phyloP scores from a whole-genome alignment of 495 filamentous ascomycete genomes.

The Tuber aestivum region DNA sequence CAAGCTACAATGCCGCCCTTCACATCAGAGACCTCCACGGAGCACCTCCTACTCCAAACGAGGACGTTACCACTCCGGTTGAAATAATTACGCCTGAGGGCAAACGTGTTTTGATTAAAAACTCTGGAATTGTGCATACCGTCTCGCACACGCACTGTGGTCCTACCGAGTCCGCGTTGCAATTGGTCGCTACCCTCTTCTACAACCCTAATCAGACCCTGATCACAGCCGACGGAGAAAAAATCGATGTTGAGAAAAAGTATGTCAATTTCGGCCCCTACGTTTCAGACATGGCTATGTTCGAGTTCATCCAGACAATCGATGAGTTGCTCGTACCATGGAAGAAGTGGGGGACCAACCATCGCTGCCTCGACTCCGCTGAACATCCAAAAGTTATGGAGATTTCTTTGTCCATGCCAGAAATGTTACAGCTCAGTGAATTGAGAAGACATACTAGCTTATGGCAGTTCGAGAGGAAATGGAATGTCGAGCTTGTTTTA shows the following conservation, averaged over 20 bases:
- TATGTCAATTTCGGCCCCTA: conserved; percentile 60
- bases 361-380: conserved; percentile 62
- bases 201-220: conserved; percentile 53
- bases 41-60: background rate
- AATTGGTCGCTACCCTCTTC: conserved; percentile 62
- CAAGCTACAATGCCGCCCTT: conserved; percentile 11
- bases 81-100: conserved; percentile 44
- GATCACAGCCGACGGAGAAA: conserved; percentile 50
- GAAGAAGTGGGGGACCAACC: conserved; percentile 51
- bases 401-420: conserved; percentile 60
- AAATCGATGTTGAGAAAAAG: conserved; percentile 45
- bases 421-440: conserved; percentile 62
- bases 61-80: conserved; percentile 16
- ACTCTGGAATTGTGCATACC: conserved; percentile 54
- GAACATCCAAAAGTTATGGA: conserved; percentile 62
- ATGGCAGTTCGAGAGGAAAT: conserved; percentile 75
- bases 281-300: conserved; percentile 59
- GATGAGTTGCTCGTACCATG: conserved; percentile 52
- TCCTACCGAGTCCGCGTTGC: conserved; percentile 41
- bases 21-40: conserved; percentile 19
- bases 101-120: conserved; percentile 51
- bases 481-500: conserved; percentile 76
- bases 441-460: conserved; percentile 72
- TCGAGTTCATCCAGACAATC: conserved; percentile 71
- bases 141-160: conserved; percentile 56